Conservation (phyloP, 495 filamentous ascomycete species). For the Penicillium soppii region DNA sequence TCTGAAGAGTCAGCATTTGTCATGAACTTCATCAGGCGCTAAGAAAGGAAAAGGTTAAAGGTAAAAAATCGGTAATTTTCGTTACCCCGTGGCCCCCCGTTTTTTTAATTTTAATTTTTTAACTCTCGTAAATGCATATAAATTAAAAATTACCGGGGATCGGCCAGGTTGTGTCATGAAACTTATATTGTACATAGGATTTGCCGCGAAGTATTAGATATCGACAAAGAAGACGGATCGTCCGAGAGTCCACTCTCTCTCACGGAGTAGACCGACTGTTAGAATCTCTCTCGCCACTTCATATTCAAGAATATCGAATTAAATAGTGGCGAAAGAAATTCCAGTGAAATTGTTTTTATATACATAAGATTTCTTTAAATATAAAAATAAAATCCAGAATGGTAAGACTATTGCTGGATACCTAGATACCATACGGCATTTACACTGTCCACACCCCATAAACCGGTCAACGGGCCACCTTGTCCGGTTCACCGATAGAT, state of each 20-base stretch:
- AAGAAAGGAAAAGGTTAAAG: conserved; percentile 10
- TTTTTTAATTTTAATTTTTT: no score
- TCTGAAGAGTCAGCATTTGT: conserved; percentile 24
- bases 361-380: not conserved
- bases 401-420: no score
- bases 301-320: conserved; percentile 20
- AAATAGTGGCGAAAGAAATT: conserved; percentile 13
- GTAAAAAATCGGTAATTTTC: conserved; percentile 5
- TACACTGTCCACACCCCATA: not conserved
- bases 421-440: not conserved
- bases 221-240: conserved; percentile 9
- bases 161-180: conserved; percentile 21
- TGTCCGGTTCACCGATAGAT: conserved; percentile 20
- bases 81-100: conserved; percentile 7
- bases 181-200: not conserved
- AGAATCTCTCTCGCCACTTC: conserved; percentile 14
- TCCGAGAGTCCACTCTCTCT: no score
- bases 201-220: not conserved
- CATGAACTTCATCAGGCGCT: conserved; percentile 4
- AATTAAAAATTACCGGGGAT: conserved; percentile 13
- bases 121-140: conserved; percentile 7
- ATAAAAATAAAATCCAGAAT: not conserved
- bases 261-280: not conserved
- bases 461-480: conserved; percentile 10
- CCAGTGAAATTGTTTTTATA: not conserved